phyloP scores from a whole-genome alignment of 805 yeast species.

The Cyberlindnera americana region DNA sequence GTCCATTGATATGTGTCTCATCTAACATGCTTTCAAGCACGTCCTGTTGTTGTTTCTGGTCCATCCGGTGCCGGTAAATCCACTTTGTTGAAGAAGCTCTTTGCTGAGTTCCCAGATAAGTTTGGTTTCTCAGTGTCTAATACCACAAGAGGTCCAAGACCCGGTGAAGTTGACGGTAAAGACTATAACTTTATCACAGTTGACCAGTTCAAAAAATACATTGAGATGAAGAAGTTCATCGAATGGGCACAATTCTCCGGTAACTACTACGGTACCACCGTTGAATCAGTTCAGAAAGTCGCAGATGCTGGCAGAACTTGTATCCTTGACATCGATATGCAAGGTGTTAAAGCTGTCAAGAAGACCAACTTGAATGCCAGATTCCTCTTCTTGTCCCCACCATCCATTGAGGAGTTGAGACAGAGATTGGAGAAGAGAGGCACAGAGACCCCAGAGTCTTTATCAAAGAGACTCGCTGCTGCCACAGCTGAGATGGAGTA shows the following conservation, averaged over 20 bases:
- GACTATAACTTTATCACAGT: conserved; percentile 87
- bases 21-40: conserved; percentile 34
- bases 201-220: conserved; percentile 73
- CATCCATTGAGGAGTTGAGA: conserved; percentile 75
- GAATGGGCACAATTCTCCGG: conserved; percentile 99
- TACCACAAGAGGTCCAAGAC: conserved; percentile 89
- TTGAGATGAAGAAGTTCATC: conserved; percentile 72
- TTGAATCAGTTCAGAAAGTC: conserved; percentile 70
- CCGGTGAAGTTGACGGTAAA: conserved; percentile 84
- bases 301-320: conserved; percentile 65
- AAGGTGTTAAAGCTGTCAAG: conserved; percentile 94
- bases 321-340: conserved; percentile 97
- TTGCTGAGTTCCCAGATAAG: conserved; percentile 82
- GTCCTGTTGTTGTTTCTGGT: conserved; percentile 94
- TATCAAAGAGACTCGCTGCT: conserved; percentile 80
- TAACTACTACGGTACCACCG: conserved; percentile 93
- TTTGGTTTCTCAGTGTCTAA: conserved; percentile 95
- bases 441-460: conserved; percentile 85
- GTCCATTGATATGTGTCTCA: too few relatives aligned
- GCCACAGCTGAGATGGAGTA: conserved; percentile 88
- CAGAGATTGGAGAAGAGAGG: conserved; percentile 84
- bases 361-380: conserved; percentile 77
- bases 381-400: conserved; percentile 87
- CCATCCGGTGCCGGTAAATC: conserved; percentile 97
- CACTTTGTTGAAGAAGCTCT: conserved; percentile 82